A percentile compares a stretch with the other conserved stretches of the same genome.
Evolutionary conservation across 2,329 filamentous ascomycete species (phyloP).

Genomic region (Colletotrichum magnum): DNA sequence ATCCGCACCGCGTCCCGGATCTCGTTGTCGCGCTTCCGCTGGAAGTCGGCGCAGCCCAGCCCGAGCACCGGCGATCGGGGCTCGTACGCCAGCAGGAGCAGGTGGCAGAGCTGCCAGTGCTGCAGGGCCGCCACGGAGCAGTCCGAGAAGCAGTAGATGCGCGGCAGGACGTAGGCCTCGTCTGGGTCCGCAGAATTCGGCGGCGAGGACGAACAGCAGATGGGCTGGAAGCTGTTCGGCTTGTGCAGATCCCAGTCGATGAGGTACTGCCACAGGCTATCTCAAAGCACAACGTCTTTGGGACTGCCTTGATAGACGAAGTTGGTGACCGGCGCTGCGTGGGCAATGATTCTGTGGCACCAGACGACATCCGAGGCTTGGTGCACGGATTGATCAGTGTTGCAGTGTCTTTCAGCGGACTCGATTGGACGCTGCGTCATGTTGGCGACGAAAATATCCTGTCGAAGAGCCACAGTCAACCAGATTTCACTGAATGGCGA

Average conservation of each 20-base stretch:
- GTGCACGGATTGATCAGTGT: accelerated
- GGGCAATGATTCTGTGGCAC: not conserved
- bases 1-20: not conserved
- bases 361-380: not conserved
- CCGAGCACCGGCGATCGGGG: not conserved
- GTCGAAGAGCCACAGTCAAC: not conserved
- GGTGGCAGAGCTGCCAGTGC: not conserved
- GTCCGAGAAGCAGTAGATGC: not conserved
- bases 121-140: not conserved
- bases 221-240: not conserved
- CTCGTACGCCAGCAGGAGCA: conserved; percentile 7
- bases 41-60: not conserved
- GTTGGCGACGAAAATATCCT: conserved; percentile 5
- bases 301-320: not conserved
- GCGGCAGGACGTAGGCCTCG: not conserved
- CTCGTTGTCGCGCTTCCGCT: not conserved
- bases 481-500: not conserved
- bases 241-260: not conserved
- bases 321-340: conserved; percentile 4
- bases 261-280: not conserved
- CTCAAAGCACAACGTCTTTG: not conserved
- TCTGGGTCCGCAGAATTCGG: no score
- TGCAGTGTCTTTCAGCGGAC: not conserved
- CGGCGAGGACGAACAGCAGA: not conserved
- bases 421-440: not conserved